Conservation (phyloP, 208 protist genomes). For the Leishmania gerbilli region DNA sequence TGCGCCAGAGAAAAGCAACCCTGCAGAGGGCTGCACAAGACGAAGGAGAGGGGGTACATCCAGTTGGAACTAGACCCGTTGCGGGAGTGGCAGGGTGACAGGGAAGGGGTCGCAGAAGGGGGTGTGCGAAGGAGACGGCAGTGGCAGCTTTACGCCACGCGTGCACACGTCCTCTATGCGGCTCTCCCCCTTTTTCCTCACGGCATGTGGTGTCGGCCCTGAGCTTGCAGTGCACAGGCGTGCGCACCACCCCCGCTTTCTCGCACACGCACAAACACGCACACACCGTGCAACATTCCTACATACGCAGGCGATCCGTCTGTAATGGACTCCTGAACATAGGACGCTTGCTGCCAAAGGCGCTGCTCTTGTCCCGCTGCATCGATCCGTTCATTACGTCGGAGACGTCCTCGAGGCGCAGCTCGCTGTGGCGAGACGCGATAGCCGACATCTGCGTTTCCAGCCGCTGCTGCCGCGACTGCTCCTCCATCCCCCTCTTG, state of each 20-base stretch:
- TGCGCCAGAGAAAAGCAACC: background rate
- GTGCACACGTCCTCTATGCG: background rate
- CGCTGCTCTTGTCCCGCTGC: conserved; percentile 13
- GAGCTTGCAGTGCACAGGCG: background rate
- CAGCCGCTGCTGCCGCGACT: conserved; percentile 9
- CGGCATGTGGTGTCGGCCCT: background rate
- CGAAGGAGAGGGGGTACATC: background rate
- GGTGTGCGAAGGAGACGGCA: background rate
- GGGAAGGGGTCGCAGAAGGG: background rate
- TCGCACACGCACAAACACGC: conserved; percentile 1
- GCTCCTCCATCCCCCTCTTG: conserved; percentile 16
- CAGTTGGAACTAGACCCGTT: background rate
- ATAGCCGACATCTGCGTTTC: background rate
- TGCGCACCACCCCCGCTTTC: background rate
- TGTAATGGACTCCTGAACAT: conserved; percentile 2
- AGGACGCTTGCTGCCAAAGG: conserved; percentile 25
- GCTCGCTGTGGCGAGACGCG: background rate
- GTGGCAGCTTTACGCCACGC: background rate
- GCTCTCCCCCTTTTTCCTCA: background rate
- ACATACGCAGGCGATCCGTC: conserved; percentile 7
- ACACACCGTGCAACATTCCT: background rate
- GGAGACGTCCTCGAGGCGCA: conserved; percentile 25
- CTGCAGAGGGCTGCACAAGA: background rate
- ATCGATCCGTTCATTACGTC: conserved; percentile 7
- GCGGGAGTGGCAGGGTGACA: background rate